These are phyloP conservation scores for Penicillium chermesinum DNA, from an alignment of 495 filamentous ascomycete species.

Conservation along the genomic window DNA sequence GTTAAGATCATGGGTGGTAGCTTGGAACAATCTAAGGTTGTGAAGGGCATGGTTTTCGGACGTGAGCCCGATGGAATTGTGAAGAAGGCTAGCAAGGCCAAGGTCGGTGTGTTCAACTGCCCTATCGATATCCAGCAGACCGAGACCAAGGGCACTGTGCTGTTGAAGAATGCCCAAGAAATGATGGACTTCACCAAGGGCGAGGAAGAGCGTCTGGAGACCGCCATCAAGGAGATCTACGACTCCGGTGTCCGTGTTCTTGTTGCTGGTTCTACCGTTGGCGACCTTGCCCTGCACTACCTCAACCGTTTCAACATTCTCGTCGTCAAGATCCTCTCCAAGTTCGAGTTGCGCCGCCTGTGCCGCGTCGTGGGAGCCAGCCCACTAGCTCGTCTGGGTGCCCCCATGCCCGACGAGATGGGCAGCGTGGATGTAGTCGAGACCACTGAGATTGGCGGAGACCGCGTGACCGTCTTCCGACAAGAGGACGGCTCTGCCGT, in stretches of 20 bases:
- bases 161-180: constrained; percentile 94
- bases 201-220: constrained; percentile 87
- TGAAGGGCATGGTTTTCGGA: constrained; percentile 98
- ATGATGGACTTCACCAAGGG: constrained; percentile 98
- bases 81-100: constrained; percentile 87
- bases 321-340: constrained; percentile 95
- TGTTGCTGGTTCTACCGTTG: constrained; percentile 83
- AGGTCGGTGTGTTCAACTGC: constrained; percentile 95
- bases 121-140: constrained; percentile 94
- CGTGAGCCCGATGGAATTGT: constrained; percentile 84
- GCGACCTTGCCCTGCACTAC: constrained; percentile 95
- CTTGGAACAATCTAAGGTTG: constrained; percentile 85
- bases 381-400: constrained; percentile 88
- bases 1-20: constrained; percentile 99
- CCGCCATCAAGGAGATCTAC: constrained; percentile 87
- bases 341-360: constrained; percentile 89
- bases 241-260: constrained; percentile 91
- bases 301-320: constrained; percentile 95
- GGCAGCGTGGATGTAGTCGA: constrained; percentile 91
- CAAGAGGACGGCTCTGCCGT: constrained; percentile 89
- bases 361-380: constrained; percentile 97
- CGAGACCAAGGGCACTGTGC: constrained; percentile 99
- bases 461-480: constrained; percentile 96
- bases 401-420: constrained; percentile 99
- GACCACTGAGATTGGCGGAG: constrained; percentile 96